Evolutionary conservation across 441 rosid species (phyloP), one percentile per base, ranked within the genome.

Genomic region (Erodium trifolium): DNA sequence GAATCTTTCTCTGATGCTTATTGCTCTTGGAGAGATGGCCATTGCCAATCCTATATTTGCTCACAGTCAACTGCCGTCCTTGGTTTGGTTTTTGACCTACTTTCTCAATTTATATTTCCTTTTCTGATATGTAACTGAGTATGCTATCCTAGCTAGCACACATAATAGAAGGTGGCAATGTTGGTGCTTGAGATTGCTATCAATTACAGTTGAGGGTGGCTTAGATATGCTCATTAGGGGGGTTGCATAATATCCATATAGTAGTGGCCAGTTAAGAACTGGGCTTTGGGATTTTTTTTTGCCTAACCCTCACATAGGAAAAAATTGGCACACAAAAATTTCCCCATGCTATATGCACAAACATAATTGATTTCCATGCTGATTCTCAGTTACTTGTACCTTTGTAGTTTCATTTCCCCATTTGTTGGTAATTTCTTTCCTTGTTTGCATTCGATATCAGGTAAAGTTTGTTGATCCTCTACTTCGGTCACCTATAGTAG

Each of bases 11-110:
- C 72, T 86, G 82, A 79, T 87, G 85, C 97, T 96, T 59, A 78
- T 78, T 71, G 90, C 93, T 59, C 90, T 93, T 66, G 99, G 98
- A 69, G 96, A 91, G 77, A 90, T 96, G 89, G 84, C 96, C 63
- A 72, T 85, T 67, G 87, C 97, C 55, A 96, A 93, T 84, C 94
- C 97, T 68, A 82, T 93, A 68, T 96, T 91, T 81, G 93, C 97
- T 27, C 99, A 93, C 87, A 88, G 99, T 76, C 97, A 91, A 75
- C 84, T 96, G 77, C 92, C 92, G 68, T 84, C 86, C 63, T 82
- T 96, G 99, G 99, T 96, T 75, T 45, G 94, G 82, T 11, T 59
- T 65, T 13, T 68, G n/a, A 68, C 70, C 59, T 16, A 70, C 70
- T 69, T 23, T 76, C 37, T 68, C 59, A 23, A 64, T 16, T 19